Percentiles rank a stretch among this genome's conserved stretches.
Conservation (phyloP, 2,329 filamentous ascomycete species). For the Colletotrichum sublineola region DNA sequence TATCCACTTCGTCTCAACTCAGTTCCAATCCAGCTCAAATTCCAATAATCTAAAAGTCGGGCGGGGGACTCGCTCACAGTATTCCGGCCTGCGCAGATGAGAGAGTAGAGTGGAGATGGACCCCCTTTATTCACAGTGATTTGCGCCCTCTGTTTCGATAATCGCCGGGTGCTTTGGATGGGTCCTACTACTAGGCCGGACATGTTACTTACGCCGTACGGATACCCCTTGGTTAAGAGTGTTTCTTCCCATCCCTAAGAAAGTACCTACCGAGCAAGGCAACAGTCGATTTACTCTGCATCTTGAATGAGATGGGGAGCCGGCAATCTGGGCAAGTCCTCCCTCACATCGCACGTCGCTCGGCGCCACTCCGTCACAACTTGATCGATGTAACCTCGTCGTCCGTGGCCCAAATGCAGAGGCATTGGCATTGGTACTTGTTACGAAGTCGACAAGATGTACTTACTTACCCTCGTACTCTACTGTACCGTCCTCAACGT, state of each 20-base stretch:
- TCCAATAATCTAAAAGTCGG: slow-evolving; percentile 8
- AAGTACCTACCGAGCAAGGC: not conserved
- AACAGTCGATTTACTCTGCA: not conserved
- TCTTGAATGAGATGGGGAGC: not conserved
- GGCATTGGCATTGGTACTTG: not conserved
- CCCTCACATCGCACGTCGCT: not conserved
- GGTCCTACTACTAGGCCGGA: slow-evolving; percentile 25
- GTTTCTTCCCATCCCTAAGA: not conserved
- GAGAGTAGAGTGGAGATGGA: slow-evolving; percentile 39
- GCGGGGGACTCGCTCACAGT: not conserved
- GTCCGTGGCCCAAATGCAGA: not conserved
- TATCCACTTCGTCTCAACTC: not conserved
- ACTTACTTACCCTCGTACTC: not conserved
- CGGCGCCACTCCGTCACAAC: not conserved
- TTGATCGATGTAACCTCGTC: not conserved
- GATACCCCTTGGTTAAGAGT: not conserved
- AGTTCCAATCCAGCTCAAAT: slow-evolving; percentile 5
- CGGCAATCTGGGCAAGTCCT: not conserved
- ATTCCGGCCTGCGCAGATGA: slow-evolving; percentile 30
- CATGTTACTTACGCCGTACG: slow-evolving; percentile 1
- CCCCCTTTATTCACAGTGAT: slow-evolving; percentile 38
- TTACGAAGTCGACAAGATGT: not conserved
- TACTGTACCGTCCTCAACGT: not conserved
- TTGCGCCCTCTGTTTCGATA: slow-evolving; percentile 37
- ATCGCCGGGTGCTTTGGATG: slow-evolving; percentile 32